Conservation (phyloP, 257 asterid species). For the Hygrophila difformis region DNA sequence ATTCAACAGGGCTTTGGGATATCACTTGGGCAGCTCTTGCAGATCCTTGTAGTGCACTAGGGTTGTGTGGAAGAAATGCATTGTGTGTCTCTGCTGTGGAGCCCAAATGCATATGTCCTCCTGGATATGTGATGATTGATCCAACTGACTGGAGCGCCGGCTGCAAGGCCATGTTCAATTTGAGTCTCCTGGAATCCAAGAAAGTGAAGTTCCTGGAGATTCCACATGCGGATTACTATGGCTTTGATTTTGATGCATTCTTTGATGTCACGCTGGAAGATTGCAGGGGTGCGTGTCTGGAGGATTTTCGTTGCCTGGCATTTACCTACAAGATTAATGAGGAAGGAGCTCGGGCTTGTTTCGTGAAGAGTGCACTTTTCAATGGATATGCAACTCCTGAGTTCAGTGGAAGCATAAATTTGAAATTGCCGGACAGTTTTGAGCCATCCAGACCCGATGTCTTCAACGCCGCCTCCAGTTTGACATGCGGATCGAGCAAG, state of each 20-base stretch:
- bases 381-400: conserved; percentile 45
- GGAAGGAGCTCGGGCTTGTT: conserved; percentile 33
- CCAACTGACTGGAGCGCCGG: conserved; percentile 45
- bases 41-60: conserved; percentile 39
- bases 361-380: conserved; percentile 38
- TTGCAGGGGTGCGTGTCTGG: conserved; percentile 28
- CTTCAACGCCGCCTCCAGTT: conserved; percentile 18
- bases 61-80: conserved; percentile 60
- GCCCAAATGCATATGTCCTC: conserved; percentile 49
- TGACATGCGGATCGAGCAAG: conserved; percentile 14
- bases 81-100: conserved; percentile 37
- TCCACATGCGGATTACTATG: conserved; percentile 50
- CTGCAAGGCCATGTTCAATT: conserved; percentile 35
- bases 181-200: conserved; percentile 7
- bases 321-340: conserved; percentile 45
- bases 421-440: conserved; percentile 36
- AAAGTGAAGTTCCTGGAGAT: conserved; percentile 37
- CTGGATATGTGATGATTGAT: conserved; percentile 33
- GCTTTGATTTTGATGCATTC: conserved; percentile 39
- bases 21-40: conserved; percentile 50
- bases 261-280: conserved; percentile 20
- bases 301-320: conserved; percentile 36
- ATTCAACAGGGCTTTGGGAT: conserved; percentile 48
- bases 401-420: conserved; percentile 35
- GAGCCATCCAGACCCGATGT: conserved; percentile 18